These are phyloP conservation scores for Arthrobotrys entomopaga DNA, from an alignment of 2,329 filamentous ascomycete species.

Conservation along the genomic window DNA sequence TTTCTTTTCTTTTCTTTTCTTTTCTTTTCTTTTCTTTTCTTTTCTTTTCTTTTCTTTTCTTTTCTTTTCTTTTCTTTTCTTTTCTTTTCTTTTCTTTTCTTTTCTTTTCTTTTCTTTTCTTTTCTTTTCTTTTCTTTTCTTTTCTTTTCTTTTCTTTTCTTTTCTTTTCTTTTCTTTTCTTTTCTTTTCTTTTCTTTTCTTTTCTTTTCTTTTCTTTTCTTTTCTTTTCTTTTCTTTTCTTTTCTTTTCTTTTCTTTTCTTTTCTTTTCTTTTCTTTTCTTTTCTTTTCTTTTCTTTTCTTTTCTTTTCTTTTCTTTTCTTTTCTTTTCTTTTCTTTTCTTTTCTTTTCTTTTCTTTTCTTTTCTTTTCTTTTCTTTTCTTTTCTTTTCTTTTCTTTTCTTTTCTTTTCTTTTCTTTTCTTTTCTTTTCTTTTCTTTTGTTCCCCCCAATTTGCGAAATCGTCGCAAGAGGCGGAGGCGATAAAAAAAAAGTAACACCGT, in stretches of 20 bases:
- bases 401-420: conserved; percentile 23
- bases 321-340: conserved; percentile 19
- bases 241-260: conserved; percentile 22
- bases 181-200: conserved; percentile 22
- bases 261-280: conserved; percentile 19
- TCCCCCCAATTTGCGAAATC: conserved; percentile 43
- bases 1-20: conserved; percentile 22
- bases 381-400: conserved; percentile 19
- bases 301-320: conserved; percentile 22
- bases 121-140: conserved; percentile 22
- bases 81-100: conserved; percentile 19
- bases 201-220: conserved; percentile 19
- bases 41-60: conserved; percentile 23
- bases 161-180: conserved; percentile 23
- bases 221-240: conserved; percentile 23
- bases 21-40: conserved; percentile 19
- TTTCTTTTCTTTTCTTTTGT: conserved; percentile 23
- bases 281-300: conserved; percentile 23
- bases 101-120: conserved; percentile 23
- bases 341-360: conserved; percentile 23
- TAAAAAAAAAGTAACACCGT: conserved; percentile 44
- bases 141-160: conserved; percentile 19
- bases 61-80: conserved; percentile 22
- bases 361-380: conserved; percentile 22
- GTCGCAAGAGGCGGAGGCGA: conserved; percentile 9